Conservation (phyloP, 257 asterid genomes). For the Galeopsis tetrahit region DNA sequence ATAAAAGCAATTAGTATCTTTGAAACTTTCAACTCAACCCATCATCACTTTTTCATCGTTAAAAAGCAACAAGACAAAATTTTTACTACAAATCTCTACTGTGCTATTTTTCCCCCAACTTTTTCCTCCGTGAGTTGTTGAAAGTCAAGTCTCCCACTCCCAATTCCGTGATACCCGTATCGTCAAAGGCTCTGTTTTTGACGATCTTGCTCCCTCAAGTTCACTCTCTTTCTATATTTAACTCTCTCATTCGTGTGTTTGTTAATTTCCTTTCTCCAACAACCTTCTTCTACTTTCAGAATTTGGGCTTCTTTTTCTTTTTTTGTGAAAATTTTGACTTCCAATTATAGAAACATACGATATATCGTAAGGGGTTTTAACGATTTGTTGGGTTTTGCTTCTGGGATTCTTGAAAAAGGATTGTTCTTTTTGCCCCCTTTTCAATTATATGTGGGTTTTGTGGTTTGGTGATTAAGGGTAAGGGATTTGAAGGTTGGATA, state of each 20-base stretch:
- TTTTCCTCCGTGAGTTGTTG: slow-evolving; percentile 11
- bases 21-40: slow-evolving; percentile 31
- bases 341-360: not conserved
- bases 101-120: slow-evolving; percentile 9
- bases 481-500: not conserved
- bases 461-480: not conserved
- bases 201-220: not conserved
- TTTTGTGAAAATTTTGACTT: not conserved
- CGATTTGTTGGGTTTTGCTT: slow-evolving; percentile 7
- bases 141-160: slow-evolving; percentile 29
- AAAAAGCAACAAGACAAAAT: slow-evolving; percentile 3
- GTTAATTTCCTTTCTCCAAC: slow-evolving; percentile 37
- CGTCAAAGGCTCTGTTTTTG: slow-evolving; percentile 32
- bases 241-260: slow-evolving; percentile 17
- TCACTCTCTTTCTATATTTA: slow-evolving; percentile 18
- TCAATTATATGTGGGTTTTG: slow-evolving; percentile 21
- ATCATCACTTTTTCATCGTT: slow-evolving; percentile 20
- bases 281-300: slow-evolving; percentile 16
- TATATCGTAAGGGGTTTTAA: slow-evolving; percentile 4
- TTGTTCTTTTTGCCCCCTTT: not conserved
- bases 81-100: not conserved
- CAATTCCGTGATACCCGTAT: slow-evolving; percentile 2
- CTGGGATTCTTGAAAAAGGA: too few species aligned
- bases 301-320: not conserved
- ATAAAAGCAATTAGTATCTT: slow-evolving; percentile 1